Conservation (phyloP, 2,329 filamentous ascomycete genomes). For the Thelonectria blattea region DNA sequence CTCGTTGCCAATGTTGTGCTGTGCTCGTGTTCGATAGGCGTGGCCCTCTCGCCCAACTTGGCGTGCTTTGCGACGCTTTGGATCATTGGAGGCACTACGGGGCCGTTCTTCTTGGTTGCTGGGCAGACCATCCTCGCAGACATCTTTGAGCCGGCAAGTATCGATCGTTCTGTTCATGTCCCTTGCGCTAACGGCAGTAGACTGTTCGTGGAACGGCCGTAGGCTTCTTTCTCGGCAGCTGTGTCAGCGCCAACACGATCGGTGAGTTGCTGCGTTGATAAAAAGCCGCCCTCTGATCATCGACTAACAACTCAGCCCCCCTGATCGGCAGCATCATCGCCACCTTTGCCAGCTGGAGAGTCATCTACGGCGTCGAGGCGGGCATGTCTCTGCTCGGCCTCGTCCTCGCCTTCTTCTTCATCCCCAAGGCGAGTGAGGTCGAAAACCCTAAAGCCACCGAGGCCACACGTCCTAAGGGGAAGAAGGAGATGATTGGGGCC, state of each 20-base stretch:
- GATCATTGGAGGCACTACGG: slow-evolving; percentile 35
- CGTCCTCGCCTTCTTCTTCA: slow-evolving; percentile 33
- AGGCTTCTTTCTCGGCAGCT: slow-evolving; percentile 37
- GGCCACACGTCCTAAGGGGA: slow-evolving; percentile 11
- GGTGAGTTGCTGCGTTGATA: slow-evolving; percentile 20
- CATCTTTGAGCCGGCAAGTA: slow-evolving; percentile 35
- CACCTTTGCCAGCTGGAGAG: slow-evolving; percentile 37
- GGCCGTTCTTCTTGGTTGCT: slow-evolving; percentile 36
- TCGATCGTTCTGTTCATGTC: not conserved
- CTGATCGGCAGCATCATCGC: slow-evolving; percentile 37
- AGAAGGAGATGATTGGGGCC: slow-evolving; percentile 25
- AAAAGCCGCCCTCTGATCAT: fast-evolving
- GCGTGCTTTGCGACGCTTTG: slow-evolving; percentile 31
- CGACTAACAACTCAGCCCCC: slow-evolving; percentile 25
- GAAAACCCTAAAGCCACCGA: slow-evolving; percentile 31
- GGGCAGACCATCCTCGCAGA: slow-evolving; percentile 37
- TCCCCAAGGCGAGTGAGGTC: slow-evolving; percentile 32
- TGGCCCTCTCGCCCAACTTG: slow-evolving; percentile 30
- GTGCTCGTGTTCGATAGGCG: slow-evolving; percentile 33
- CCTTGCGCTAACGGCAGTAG: slow-evolving; percentile 12
- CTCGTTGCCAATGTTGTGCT: slow-evolving; percentile 34
- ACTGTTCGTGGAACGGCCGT: slow-evolving; percentile 35
- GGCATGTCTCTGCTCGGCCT: slow-evolving; percentile 37
- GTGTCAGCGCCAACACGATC: slow-evolving; percentile 35
- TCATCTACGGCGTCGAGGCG: slow-evolving; percentile 37